Base-by-base conservation (phyloP, 2,329 filamentous ascomycete species). In the Beauveria sp. region DNA sequence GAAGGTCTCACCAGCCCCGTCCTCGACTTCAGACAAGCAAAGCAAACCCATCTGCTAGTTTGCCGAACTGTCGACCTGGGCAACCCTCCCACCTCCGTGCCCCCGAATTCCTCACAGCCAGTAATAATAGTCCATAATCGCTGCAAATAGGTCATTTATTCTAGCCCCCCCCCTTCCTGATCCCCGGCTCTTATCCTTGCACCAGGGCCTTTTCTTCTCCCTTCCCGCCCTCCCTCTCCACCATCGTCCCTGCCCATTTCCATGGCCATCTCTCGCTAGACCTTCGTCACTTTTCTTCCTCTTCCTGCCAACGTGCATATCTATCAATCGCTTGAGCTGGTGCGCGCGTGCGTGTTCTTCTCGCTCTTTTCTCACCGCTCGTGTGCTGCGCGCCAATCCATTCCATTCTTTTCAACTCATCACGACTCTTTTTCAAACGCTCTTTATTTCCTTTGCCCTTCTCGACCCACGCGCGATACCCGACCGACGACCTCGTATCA, bases 341-440 rank as follows among this genome's bases (percentile, higher is more conserved):
- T 60, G 51, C 57, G 61, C 61, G 61, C 61, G 55, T 60, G 61
- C 61, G 49, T 63, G 56, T 60, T 52, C 50, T 55, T 45, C 45
- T 54, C 56, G 49, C 50, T 50, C 45, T 43, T 59, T 57, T 55
- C 40, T 38, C 45, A 49, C 45, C 34, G 28, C 50, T 18, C 43
- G 61, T 63, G 61, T 63, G 56, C 61, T 63, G 61, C 54, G 61
- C 61, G 61, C 61, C 61, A 60, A 45, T 51, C 48, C 56, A 26
- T 50, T 60, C 22, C 57, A 60, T 45, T 63, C 58, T 22, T 49
- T 60, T n/a, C 34, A 16, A 18, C 28, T 60, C n/a, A 40, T 20
- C 42, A 49, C 43, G 43, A 26, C 51, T 46, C 24, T 31, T 20
- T 58, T 50, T 28, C 51, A 53, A 53, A 60, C 53, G 38, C 31